Evolutionary conservation across 2,329 filamentous ascomycete genomes (phyloP).

Genomic region (Cytospora mali): DNA sequence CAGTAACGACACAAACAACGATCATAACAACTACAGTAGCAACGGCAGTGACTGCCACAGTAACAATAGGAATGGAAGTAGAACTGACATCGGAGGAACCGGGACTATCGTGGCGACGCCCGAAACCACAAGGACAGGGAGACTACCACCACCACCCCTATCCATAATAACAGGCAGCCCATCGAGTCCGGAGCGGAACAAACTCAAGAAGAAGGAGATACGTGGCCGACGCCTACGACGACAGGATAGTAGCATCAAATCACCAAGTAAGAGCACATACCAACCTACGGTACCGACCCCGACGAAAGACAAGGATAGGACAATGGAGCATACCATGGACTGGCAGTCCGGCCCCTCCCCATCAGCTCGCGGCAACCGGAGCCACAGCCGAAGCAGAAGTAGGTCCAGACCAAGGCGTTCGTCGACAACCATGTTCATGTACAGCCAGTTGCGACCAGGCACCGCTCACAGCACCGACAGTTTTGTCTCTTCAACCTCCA

Average conservation of each 20-base stretch:
- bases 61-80: neutral
- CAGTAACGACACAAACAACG: no score
- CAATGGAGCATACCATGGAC: slow-evolving; percentile 14
- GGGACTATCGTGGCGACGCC: neutral
- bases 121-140: neutral
- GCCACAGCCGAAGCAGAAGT: slow-evolving; percentile 19
- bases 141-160: slow-evolving; percentile 13
- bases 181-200: slow-evolving; percentile 20
- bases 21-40: no score
- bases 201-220: slow-evolving; percentile 24
- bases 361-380: neutral
- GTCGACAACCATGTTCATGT: slow-evolving; percentile 8
- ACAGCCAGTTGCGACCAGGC: slow-evolving; percentile 14
- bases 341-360: slow-evolving; percentile 13
- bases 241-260: neutral
- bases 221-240: slow-evolving; percentile 18
- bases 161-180: slow-evolving; percentile 16
- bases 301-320: neutral
- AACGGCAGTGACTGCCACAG: no score
- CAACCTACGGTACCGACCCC: slow-evolving; percentile 1
- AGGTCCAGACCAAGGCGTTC: slow-evolving; percentile 13
- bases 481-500: neutral
- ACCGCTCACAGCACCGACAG: slow-evolving; percentile 20
- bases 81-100: neutral
- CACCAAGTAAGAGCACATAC: neutral